Conservation (phyloP, 2,329 filamentous ascomycete genomes). For the Teratosphaeria viscida region DNA sequence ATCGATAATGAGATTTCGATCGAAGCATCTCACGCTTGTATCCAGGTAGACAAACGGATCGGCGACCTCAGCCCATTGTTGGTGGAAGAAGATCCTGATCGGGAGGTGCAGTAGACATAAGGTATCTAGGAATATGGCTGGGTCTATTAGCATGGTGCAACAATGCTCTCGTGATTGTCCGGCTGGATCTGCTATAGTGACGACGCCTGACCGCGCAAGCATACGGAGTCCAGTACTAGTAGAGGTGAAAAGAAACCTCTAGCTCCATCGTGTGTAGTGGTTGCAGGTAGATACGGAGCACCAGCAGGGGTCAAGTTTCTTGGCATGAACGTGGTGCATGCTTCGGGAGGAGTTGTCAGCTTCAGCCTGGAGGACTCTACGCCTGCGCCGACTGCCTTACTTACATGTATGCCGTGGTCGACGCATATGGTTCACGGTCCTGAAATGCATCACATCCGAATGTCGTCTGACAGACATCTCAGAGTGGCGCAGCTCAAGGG, state of each 20-base stretch:
- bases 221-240: no score
- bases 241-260: no score
- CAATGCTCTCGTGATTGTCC: no score
- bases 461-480: no score
- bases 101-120: no score
- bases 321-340: background rate
- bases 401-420: background rate
- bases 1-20: background rate
- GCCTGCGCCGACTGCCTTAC: background rate
- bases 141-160: no score
- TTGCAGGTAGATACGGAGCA: no score
- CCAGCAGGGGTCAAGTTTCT: background rate
- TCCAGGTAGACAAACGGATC: background rate
- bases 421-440: background rate
- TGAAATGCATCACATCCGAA: background rate
- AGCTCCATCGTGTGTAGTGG: no score
- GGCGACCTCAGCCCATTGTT: background rate
- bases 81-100: background rate
- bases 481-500: background rate
- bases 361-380: background rate
- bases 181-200: no score
- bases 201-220: no score
- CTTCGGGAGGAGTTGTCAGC: background rate
- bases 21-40: background rate
- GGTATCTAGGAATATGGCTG: no score